These are phyloP conservation scores for Medicago arabica DNA, from an alignment of 306 rosid genomes.

Conservation along the genomic window DNA sequence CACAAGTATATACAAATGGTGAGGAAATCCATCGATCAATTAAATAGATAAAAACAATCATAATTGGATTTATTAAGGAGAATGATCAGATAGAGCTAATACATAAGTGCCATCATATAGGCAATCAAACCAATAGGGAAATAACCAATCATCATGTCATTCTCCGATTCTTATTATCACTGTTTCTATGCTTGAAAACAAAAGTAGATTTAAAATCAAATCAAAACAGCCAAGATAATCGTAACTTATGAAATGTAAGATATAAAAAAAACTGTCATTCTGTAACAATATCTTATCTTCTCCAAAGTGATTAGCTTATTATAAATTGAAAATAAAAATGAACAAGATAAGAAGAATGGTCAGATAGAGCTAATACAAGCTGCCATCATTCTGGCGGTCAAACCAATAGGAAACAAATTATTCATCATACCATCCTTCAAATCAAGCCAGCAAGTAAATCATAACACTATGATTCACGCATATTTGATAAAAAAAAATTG, in stretches of 20 bases:
- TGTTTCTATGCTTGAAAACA: background rate
- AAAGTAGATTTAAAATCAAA: background rate
- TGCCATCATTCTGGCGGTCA: constrained; percentile 55
- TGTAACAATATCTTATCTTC: too few species aligned
- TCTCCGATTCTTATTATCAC: background rate
- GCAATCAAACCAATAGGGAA: constrained; percentile 62
- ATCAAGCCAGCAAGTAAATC: background rate
- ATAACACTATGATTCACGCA: background rate
- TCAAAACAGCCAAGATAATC: background rate
- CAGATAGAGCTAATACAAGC: constrained; percentile 57
- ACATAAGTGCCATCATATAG: constrained; percentile 49
- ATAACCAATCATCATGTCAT: constrained; percentile 46
- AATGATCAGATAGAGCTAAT: constrained; percentile 63
- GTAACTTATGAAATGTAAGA: background rate
- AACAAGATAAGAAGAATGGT: constrained; percentile 37
- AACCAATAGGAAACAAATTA: constrained; percentile 52
- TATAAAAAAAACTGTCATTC: too few species aligned
- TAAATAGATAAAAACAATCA: background rate
- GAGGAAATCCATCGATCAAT: too few species aligned
- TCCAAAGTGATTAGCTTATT: too few species aligned
- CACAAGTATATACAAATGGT: background rate
- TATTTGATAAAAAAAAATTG: background rate
- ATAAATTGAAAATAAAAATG: background rate
- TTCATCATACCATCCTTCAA: constrained; percentile 47
- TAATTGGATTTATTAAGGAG: background rate